Evolutionary conservation across 805 yeast genomes (phyloP), one percentile per base, ranked within the genome.

Genomic region (Zygosaccharomyces bisporus): DNA sequence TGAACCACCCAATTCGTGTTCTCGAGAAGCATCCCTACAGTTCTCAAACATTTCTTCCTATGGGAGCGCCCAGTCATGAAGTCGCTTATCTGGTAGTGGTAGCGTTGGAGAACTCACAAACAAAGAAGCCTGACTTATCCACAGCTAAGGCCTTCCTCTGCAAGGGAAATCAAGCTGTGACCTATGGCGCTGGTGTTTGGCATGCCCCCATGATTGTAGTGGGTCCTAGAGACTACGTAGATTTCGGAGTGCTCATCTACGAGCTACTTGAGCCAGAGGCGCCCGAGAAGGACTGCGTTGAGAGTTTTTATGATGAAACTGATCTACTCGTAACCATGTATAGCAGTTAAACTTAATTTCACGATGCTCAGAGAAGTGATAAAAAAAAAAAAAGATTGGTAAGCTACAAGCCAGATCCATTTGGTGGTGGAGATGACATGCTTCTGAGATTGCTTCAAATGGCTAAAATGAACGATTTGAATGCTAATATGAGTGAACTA

Each of bases 191-290:
- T 6, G 75, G 72, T 38, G 41, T 83, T 4, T 90, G 98, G 98
- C 98, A 90, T 61, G 95, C 97, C 0, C 97, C 98, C 3, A 90
- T 90, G 98, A 83, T 91, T 17, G 91, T 87, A 1, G 63, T 88
- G 7, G 83, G 81, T 25, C 79, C 76, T 13, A 46, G 39, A 18
- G 52, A 51, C 19, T 68, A 69, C 4, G 67, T 82, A 10, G 96
- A 91, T 58, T 91, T 90, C 67, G 90, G 87, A 2, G 97, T 91
- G n/a, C 68, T 89, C 42, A 82, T 87, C 24, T 84, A 84, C 59
- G 97, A 90, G 56, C 86, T 86, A 52, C 91, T 87, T 1, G 81
- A 85, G 4, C 71, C 81, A 1, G 76, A 77, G 1, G 95, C 85
- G 1, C 63, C 61, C 3, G 56, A 54, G 32, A 43, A 46, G 52